Evolutionary conservation across 768 basidiomycete species (phyloP), one percentile per base, ranked within the genome.

Genomic region (Lactarius vividus): DNA sequence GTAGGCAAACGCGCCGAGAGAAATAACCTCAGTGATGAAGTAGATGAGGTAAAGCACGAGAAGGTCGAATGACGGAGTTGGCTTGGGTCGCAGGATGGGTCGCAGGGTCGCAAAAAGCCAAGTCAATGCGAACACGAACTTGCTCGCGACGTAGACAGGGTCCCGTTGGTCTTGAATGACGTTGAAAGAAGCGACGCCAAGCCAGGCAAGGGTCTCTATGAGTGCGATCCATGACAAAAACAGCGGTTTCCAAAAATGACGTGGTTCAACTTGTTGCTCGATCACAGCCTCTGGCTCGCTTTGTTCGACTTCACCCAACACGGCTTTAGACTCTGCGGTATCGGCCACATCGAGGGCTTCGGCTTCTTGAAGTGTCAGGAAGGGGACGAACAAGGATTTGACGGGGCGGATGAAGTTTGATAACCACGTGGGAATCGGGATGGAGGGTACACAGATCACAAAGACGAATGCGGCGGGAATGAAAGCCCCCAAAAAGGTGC

Each of bases 21-120:
- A 78, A 0, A 91, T 65, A 0, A 81, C 65, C 0, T 77, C 82
- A 29, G 79, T 76, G 18, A 74, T 66, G 23, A 90, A 71, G 37
- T 87, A 81, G 0, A 79, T 60, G 10, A 80, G 28, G 70, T 86
- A 91, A 2, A 93, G 73, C 0, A 76, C 70, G 73, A 92, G 84
- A 20, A 92, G 75, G 70, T 89, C 89, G 68, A 76, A 82, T 20
- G 88, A 88, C 2, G 83, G 80, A 0, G 88, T 92, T 0, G 83
- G 75, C 6, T 79, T 77, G 0, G 87, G 85, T 44, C 77, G 77
- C 33, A 81, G 71, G 16, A 88, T 76, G 1, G 88, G 84, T 55
- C 85, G 84, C 26, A 81, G 70, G 23, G 84, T 74, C 0, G 87
- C 84, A 70, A 90, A 92, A 44, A 89, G 73, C 92, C 92, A 93